phyloP scores from a whole-genome alignment of 495 filamentous ascomycete genomes.

The Penicillium coprophilum region DNA sequence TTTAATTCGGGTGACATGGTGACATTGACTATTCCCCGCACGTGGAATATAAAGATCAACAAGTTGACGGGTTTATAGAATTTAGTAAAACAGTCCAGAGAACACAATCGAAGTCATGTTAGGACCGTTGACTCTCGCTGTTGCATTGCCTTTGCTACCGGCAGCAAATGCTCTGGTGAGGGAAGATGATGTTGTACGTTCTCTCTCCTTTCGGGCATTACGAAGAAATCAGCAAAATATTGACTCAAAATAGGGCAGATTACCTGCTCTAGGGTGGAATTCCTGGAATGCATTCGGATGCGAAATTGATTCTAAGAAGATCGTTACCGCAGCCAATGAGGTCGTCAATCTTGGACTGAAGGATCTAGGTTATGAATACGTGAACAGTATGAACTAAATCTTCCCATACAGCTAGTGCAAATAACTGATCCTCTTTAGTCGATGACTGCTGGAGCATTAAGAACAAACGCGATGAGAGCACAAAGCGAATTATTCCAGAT shows the following conservation, averaged over 20 bases:
- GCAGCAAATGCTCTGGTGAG: slow-evolving; percentile 27
- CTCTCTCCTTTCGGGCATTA: background rate
- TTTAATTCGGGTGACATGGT: slow-evolving; percentile 7
- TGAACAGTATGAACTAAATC: slow-evolving; percentile 50
- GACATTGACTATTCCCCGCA: slow-evolving; percentile 18
- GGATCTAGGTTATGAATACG: slow-evolving; percentile 66
- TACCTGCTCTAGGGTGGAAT: slow-evolving; percentile 62
- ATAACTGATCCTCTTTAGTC: slow-evolving; percentile 23
- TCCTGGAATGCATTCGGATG: slow-evolving; percentile 61
- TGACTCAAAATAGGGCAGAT: slow-evolving; percentile 32
- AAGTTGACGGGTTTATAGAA: background rate
- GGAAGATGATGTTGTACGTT: slow-evolving; percentile 31
- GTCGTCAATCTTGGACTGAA: slow-evolving; percentile 55
- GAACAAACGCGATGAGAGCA: slow-evolving; percentile 46
- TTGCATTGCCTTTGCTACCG: slow-evolving; percentile 19
- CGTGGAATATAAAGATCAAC: slow-evolving; percentile 5
- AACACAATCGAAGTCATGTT: slow-evolving; percentile 7
- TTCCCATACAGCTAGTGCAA: background rate
- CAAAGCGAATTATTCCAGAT: slow-evolving; percentile 54
- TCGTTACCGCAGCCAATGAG: slow-evolving; percentile 51
- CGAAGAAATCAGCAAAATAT: background rate
- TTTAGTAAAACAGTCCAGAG: too few species aligned
- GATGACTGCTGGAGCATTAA: slow-evolving; percentile 66
- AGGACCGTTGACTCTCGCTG: slow-evolving; percentile 11
- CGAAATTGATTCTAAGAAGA: slow-evolving; percentile 52